phyloP scores from a whole-genome alignment of 164 flowering plant species.

The Chimonanthus praecox region DNA sequence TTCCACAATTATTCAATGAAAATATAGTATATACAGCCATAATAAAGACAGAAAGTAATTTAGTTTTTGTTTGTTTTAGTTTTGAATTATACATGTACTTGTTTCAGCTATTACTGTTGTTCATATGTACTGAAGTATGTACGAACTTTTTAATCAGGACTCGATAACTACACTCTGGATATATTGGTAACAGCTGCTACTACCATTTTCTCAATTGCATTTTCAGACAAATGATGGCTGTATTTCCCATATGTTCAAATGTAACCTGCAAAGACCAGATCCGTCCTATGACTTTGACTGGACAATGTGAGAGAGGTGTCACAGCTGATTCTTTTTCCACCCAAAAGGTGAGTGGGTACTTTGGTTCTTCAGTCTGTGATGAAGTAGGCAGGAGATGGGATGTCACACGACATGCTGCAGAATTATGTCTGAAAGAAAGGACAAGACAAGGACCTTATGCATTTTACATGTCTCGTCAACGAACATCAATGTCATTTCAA shows the following conservation, averaged over 20 bases:
- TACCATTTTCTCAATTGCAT: background rate
- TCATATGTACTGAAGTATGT: background rate
- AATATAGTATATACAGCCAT: too few species aligned
- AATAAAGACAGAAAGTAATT: too few species aligned
- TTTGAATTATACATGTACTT: background rate
- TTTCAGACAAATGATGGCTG: slow-evolving; percentile 33
- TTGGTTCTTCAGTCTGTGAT: slow-evolving; percentile 2
- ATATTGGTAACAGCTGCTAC: background rate
- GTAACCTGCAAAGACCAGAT: slow-evolving; percentile 22
- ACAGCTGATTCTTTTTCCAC: slow-evolving; percentile 2
- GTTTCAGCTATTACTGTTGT: background rate
- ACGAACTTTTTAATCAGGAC: background rate
- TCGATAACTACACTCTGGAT: background rate
- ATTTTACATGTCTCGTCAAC: background rate
- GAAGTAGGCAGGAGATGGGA: slow-evolving; percentile 11
- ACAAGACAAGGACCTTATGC: slow-evolving; percentile 10
- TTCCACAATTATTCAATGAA: too few species aligned
- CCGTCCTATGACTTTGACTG: slow-evolving; percentile 5
- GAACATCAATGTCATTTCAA: slow-evolving; percentile 7
- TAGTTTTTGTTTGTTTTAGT: background rate
- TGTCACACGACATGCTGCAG: slow-evolving; percentile 3
- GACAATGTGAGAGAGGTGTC: slow-evolving; percentile 11
- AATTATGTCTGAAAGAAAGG: slow-evolving; percentile 10
- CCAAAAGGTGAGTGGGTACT: slow-evolving; percentile 10
- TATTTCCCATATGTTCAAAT: slow-evolving; percentile 30